phyloP scores from a whole-genome alignment of 108 stramenopile species.

The Fistulifera pelliculosa region DNA sequence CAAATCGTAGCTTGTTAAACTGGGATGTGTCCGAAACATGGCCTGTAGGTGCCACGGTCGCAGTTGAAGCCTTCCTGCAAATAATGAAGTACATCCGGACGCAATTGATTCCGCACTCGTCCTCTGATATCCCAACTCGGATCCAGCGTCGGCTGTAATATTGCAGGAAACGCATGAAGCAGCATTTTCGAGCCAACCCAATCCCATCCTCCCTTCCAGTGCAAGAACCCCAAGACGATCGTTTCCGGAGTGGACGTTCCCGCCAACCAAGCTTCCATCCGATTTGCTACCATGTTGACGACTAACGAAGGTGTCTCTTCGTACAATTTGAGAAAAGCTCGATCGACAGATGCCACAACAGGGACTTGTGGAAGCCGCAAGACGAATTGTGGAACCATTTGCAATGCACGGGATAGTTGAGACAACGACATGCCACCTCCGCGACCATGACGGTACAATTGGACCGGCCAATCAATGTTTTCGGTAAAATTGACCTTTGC shows the following conservation, averaged over 20 bases:
- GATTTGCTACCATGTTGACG: not conserved
- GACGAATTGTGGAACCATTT: conserved; percentile 4
- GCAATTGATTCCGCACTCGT: not conserved
- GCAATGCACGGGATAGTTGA: conserved; percentile 6
- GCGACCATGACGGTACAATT: conserved; percentile 6
- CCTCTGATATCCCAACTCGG: conserved; percentile 7
- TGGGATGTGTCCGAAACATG: conserved; percentile 10
- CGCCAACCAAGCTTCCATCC: not conserved
- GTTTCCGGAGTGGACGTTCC: conserved; percentile 5
- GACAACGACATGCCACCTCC: conserved; percentile 5
- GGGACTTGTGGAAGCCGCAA: conserved; percentile 1
- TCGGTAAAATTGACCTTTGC: not conserved
- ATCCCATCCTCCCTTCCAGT: conserved; percentile 11
- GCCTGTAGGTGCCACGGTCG: conserved; percentile 4
- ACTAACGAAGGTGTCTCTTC: conserved; percentile 6
- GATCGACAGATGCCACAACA: too few species aligned
- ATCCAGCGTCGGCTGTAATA: not conserved
- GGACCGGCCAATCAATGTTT: conserved; percentile 3
- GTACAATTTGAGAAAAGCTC: not conserved
- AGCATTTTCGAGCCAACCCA: not conserved
- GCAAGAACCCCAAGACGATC: not conserved
- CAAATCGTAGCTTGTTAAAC: not conserved
- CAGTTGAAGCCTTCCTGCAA: conserved; percentile 10
- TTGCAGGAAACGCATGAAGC: conserved; percentile 10
- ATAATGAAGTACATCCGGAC: not conserved